Percentiles rank a stretch among this genome's conserved stretches.
Conservation (phyloP, 257 asterid genomes). For the Nicotiana otophora region DNA sequence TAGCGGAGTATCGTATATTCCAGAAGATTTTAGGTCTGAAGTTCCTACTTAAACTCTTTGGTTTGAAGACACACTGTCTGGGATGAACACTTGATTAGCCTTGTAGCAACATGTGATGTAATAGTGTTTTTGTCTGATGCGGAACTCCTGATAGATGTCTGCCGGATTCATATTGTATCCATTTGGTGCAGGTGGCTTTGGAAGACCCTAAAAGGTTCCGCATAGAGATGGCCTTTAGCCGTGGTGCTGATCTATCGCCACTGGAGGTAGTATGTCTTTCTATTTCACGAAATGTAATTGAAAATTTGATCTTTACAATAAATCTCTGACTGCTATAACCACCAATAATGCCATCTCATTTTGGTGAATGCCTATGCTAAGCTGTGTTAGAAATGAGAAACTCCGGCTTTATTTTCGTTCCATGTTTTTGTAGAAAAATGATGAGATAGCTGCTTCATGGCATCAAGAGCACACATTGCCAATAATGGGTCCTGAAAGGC, state of each 20-base stretch:
- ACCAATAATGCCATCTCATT: background rate
- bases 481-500: constrained; percentile 89
- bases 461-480: constrained; percentile 88
- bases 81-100: background rate
- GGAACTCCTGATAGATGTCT: background rate
- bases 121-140: background rate
- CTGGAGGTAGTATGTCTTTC: constrained; percentile 48
- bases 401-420: background rate
- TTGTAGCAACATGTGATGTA: background rate
- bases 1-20: background rate
- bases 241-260: constrained; percentile 93
- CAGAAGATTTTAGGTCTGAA: background rate
- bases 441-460: constrained; percentile 56
- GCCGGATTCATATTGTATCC: constrained; percentile 1
- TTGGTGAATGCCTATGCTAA: background rate
- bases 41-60: background rate
- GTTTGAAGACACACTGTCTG: background rate
- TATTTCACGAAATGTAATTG: background rate
- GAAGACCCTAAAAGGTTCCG: constrained; percentile 90
- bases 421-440: constrained; percentile 44
- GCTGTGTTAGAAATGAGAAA: background rate
- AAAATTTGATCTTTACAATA: background rate
- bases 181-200: constrained; percentile 55
- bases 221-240: constrained; percentile 76
- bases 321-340: background rate